These are phyloP conservation scores for Kodamaea restingae DNA, from an alignment of 805 yeast species.

Conservation along the genomic window DNA sequence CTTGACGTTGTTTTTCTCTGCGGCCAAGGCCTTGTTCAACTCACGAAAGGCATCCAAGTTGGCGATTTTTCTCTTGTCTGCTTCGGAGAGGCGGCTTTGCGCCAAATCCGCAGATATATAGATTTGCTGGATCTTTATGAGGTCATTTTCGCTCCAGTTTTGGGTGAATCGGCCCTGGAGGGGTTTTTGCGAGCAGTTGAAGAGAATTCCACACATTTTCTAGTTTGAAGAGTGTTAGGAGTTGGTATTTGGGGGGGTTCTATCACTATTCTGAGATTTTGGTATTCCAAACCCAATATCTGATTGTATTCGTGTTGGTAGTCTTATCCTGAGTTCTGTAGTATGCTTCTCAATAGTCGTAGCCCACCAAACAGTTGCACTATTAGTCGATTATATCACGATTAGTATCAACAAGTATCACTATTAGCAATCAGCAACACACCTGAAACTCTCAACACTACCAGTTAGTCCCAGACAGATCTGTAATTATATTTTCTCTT, in stretches of 20 bases:
- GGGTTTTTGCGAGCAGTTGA: slow-evolving; percentile 1
- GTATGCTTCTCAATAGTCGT: too few relatives aligned
- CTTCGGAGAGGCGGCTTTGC: background rate
- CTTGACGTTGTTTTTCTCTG: slow-evolving; percentile 28
- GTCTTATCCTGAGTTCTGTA: too few relatives aligned
- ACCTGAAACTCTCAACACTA: too few relatives aligned
- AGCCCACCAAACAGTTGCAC: too few relatives aligned
- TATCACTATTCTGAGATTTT: background rate
- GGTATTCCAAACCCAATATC: too few relatives aligned
- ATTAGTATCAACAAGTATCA: too few relatives aligned
- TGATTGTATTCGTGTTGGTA: too few relatives aligned
- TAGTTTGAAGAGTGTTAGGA: background rate
- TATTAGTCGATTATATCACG: too few relatives aligned
- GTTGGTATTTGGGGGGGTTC: background rate
- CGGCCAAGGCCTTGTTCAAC: slow-evolving; percentile 22
- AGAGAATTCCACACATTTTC: slow-evolving; percentile 58
- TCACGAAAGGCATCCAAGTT: slow-evolving; percentile 24
- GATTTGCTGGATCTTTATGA: background rate
- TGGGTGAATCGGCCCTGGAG: background rate
- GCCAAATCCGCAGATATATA: slow-evolving; percentile 2
- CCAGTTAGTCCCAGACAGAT: too few relatives aligned
- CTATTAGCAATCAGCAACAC: too few relatives aligned
- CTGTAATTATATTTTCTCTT: too few relatives aligned
- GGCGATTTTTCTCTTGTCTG: slow-evolving; percentile 26
- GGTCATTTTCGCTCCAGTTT: slow-evolving; percentile 2